These are phyloP conservation scores for Benincasa hispida DNA, from an alignment of 306 rosid species.

Conservation along the genomic window DNA sequence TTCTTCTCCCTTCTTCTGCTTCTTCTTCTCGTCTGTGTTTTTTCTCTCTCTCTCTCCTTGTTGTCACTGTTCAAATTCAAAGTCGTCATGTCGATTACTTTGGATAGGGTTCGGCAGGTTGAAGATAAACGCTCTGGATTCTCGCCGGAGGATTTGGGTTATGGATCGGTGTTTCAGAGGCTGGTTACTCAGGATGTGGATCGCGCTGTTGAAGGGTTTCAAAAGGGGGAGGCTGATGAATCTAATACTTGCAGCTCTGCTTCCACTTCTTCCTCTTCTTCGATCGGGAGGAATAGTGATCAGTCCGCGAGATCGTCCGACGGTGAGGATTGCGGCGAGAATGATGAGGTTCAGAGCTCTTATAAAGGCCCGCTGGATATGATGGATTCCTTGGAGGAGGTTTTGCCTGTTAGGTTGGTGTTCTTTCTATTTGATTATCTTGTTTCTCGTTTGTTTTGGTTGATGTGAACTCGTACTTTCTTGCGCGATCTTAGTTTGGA, in stretches of 20 bases:
- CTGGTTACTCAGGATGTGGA: slow-evolving; percentile 15
- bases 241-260: slow-evolving; percentile 33
- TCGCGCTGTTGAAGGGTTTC: neutral
- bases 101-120: slow-evolving; percentile 13
- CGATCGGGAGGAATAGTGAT: slow-evolving; percentile 89
- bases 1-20: neutral
- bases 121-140: slow-evolving; percentile 16
- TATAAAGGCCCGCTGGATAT: slow-evolving; percentile 42
- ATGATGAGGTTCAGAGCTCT: slow-evolving; percentile 74
- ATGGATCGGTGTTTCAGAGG: slow-evolving; percentile 21
- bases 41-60: neutral
- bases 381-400: slow-evolving; percentile 78
- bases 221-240: slow-evolving; percentile 10
- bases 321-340: slow-evolving; percentile 30
- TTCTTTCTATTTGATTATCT: neutral
- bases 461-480: neutral
- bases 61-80: neutral
- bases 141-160: slow-evolving; percentile 1
- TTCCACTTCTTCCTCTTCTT: slow-evolving; percentile 45
- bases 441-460: neutral
- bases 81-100: slow-evolving; percentile 24
- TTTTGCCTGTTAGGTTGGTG: slow-evolving; percentile 50
- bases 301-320: slow-evolving; percentile 29
- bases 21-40: neutral
- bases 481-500: neutral